Conservation (phyloP, 2,329 filamentous ascomycete genomes). For the Neodidymelliopsis sp. region DNA sequence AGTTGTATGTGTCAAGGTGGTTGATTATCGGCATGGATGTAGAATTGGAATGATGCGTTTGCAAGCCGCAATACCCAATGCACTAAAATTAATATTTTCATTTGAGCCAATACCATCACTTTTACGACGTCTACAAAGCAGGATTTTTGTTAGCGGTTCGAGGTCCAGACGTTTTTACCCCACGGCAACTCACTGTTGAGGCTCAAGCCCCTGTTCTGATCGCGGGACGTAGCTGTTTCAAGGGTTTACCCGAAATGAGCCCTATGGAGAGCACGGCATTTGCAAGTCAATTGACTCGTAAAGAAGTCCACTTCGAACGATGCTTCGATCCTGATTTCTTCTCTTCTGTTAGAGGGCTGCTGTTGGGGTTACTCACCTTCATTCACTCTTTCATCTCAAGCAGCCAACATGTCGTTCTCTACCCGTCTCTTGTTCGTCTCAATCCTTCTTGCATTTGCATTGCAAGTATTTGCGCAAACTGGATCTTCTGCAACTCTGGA, state of each 20-base stretch:
- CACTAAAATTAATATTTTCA: conserved; percentile 41
- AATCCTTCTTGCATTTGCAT: conserved; percentile 34
- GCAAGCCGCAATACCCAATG: conserved; percentile 14
- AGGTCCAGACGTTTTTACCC: conserved; percentile 28
- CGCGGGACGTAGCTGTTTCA: conserved; percentile 33
- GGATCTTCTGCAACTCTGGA: conserved; percentile 30
- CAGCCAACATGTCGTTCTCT: conserved; percentile 44
- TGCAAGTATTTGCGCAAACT: conserved; percentile 40
- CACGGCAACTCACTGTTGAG: conserved; percentile 17
- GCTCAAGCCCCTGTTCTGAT: conserved; percentile 31
- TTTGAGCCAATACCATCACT: conserved; percentile 20
- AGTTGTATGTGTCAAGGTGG: conserved; percentile 19
- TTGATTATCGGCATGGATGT: conserved; percentile 33
- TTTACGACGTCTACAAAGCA: conserved; percentile 27
- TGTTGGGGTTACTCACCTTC: not conserved
- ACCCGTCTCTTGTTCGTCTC: conserved; percentile 44
- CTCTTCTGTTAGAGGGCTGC: conserved; percentile 8
- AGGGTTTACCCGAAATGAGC: conserved; percentile 46
- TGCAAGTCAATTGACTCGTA: conserved; percentile 25
- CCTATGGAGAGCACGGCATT: conserved; percentile 32
- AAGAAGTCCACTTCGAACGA: conserved; percentile 23
- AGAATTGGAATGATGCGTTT: conserved; percentile 28
- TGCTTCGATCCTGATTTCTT: conserved; percentile 22
- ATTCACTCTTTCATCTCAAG: conserved; percentile 23
- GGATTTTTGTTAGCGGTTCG: conserved; percentile 31